phyloP scores from a whole-genome alignment of 2,329 filamentous ascomycete species.

The Phyllosticta citriasiana region DNA sequence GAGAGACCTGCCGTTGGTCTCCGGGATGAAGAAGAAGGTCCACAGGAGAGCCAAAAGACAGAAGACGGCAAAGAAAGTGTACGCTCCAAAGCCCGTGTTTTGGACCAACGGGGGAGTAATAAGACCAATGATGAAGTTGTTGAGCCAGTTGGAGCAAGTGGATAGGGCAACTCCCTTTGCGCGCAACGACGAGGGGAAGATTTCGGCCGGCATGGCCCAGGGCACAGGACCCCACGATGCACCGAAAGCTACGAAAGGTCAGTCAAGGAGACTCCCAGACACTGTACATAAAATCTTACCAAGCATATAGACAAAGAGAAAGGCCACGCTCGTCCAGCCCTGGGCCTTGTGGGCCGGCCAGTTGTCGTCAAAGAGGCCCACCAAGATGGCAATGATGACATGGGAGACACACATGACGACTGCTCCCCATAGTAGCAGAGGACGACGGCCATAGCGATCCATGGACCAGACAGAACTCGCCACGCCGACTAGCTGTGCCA shows the following conservation, averaged over 20 bases:
- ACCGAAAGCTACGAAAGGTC: constrained; percentile 40
- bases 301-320: constrained; percentile 54
- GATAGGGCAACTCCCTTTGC: constrained; percentile 58
- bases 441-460: constrained; percentile 32
- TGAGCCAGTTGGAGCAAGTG: constrained; percentile 54
- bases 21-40: constrained; percentile 26
- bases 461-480: constrained; percentile 33
- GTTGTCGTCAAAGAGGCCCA: constrained; percentile 41
- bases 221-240: constrained; percentile 47
- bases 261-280: not conserved
- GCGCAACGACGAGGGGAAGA: constrained; percentile 51
- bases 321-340: constrained; percentile 48
- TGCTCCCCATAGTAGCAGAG: constrained; percentile 33
- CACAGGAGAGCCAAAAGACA: constrained; percentile 26
- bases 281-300: not conserved
- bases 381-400: constrained; percentile 42
- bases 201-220: constrained; percentile 44
- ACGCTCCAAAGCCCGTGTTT: constrained; percentile 41
- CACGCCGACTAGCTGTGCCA: constrained; percentile 33
- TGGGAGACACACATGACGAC: constrained; percentile 39
- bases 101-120: constrained; percentile 55
- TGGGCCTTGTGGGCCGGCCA: constrained; percentile 42
- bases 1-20: constrained; percentile 25
- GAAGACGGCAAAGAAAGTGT: constrained; percentile 29
- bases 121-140: constrained; percentile 56